phyloP scores from a whole-genome alignment of 192 early-diverging fungal species.

The Backusella liffmaniae region DNA sequence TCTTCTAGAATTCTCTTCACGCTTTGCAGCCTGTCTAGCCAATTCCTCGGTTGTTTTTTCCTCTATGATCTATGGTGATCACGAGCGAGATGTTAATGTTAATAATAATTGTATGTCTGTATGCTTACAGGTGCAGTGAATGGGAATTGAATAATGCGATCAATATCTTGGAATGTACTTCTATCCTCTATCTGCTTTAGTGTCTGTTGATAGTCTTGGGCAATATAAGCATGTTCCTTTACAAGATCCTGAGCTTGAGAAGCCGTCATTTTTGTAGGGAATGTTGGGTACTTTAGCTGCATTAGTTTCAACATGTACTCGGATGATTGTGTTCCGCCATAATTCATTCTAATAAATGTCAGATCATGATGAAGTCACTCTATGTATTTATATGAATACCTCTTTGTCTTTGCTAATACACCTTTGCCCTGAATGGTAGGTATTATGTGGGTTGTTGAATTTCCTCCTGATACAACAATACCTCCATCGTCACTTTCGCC shows the following conservation, averaged over 20 bases:
- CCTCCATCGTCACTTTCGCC: slow-evolving; percentile 58
- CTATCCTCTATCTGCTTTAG: slow-evolving; percentile 62
- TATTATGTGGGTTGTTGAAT: slow-evolving; percentile 72
- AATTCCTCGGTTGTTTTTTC: slow-evolving; percentile 83
- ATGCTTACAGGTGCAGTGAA: slow-evolving; percentile 57
- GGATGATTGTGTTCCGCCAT: slow-evolving; percentile 73
- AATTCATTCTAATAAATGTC: slow-evolving; percentile 55
- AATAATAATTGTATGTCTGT: too few relatives aligned
- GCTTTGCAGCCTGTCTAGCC: slow-evolving; percentile 60
- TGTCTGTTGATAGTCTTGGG: slow-evolving; percentile 74
- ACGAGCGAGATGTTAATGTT: not conserved
- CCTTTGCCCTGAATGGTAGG: slow-evolving; percentile 66
- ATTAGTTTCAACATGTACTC: slow-evolving; percentile 85
- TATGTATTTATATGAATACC: slow-evolving; percentile 42
- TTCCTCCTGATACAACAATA: slow-evolving; percentile 71
- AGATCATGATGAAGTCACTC: too few relatives aligned
- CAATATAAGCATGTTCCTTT: slow-evolving; percentile 64
- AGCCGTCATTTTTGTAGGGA: slow-evolving; percentile 79
- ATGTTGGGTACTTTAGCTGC: slow-evolving; percentile 89
- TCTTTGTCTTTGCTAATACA: slow-evolving; percentile 64
- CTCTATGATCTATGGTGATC: slow-evolving; percentile 43
- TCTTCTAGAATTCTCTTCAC: slow-evolving; percentile 67
- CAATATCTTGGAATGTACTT: slow-evolving; percentile 58
- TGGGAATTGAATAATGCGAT: slow-evolving; percentile 80
- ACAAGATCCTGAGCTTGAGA: slow-evolving; percentile 76